phyloP scores from a whole-genome alignment of 805 yeast species.

The Dipodascus geniculatus region DNA sequence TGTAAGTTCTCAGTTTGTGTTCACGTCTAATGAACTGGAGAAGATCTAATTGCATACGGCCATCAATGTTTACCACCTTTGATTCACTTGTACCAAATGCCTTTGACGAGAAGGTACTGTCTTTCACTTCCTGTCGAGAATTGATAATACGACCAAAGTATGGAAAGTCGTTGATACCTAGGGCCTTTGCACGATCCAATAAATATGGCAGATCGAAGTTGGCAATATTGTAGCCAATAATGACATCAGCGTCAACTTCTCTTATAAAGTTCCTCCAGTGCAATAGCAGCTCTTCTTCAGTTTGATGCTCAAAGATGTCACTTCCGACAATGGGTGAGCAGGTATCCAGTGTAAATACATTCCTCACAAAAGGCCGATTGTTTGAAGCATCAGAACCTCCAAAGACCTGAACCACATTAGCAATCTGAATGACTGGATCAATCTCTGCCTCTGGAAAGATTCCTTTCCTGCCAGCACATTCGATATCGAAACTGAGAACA shows the following conservation, averaged over 20 bases:
- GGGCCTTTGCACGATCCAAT: slow-evolving; percentile 71
- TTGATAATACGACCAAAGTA: slow-evolving; percentile 68
- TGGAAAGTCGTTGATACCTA: slow-evolving; percentile 59
- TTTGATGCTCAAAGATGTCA: slow-evolving; percentile 62
- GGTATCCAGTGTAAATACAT: slow-evolving; percentile 84
- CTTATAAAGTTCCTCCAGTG: slow-evolving; percentile 81
- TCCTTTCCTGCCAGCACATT: slow-evolving; percentile 96
- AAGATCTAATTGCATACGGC: slow-evolving; percentile 89
- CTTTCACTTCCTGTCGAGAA: slow-evolving; percentile 67
- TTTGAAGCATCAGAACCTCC: slow-evolving; percentile 46
- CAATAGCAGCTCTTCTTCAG: slow-evolving; percentile 72
- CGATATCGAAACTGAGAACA: slow-evolving; percentile 89
- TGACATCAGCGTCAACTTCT: slow-evolving; percentile 85
- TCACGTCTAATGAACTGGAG: slow-evolving; percentile 91
- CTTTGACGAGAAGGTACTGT: slow-evolving; percentile 77
- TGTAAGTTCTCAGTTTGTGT: slow-evolving; percentile 86
- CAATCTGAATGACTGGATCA: slow-evolving; percentile 95
- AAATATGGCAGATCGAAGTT: slow-evolving; percentile 94
- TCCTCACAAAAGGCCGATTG: slow-evolving; percentile 67
- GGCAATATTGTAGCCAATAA: slow-evolving; percentile 90
- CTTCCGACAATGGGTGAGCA: slow-evolving; percentile 94
- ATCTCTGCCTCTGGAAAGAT: slow-evolving; percentile 89
- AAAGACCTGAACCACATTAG: slow-evolving; percentile 77
- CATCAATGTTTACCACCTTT: slow-evolving; percentile 84
- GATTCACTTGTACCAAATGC: slow-evolving; percentile 96